These are phyloP conservation scores for Phialocephala subalpina DNA, from an alignment of 2,329 filamentous ascomycete genomes.

Conservation along the genomic window DNA sequence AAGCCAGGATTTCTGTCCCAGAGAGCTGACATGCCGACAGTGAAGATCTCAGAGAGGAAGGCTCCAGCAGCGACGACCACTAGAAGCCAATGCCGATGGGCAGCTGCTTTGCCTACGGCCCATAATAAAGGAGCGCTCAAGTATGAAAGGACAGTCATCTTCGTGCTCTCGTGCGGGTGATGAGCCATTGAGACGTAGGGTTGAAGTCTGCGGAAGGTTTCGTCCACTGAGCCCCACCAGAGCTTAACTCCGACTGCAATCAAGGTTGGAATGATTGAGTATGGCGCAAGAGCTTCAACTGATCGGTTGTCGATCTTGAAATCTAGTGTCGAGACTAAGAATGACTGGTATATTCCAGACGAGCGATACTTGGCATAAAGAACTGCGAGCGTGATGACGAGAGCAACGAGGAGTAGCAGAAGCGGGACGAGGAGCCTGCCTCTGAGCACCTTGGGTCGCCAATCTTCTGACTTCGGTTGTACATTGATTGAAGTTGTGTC, in stretches of 20 bases:
- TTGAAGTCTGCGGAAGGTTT: slow-evolving; percentile 27
- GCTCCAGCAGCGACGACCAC: slow-evolving; percentile 21
- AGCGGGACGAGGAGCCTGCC: slow-evolving; percentile 13
- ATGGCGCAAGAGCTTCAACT: slow-evolving; percentile 24
- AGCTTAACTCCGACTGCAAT: slow-evolving; percentile 27
- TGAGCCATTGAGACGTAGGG: slow-evolving; percentile 29
- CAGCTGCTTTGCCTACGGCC: slow-evolving; percentile 22
- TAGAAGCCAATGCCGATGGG: slow-evolving; percentile 25
- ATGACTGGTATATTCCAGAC: slow-evolving; percentile 23
- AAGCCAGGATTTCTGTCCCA: slow-evolving; percentile 22
- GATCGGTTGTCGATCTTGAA: slow-evolving; percentile 8
- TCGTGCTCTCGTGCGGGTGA: neutral
- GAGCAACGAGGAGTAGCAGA: slow-evolving; percentile 11
- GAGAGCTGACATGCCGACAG: slow-evolving; percentile 31
- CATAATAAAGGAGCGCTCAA: slow-evolving; percentile 21
- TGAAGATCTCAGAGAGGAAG: slow-evolving; percentile 28
- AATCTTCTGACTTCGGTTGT: slow-evolving; percentile 7
- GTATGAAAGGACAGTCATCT: slow-evolving; percentile 21
- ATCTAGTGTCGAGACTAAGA: slow-evolving; percentile 6
- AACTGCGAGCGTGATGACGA: slow-evolving; percentile 13
- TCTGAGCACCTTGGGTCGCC: slow-evolving; percentile 22
- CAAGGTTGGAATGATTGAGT: slow-evolving; percentile 30
- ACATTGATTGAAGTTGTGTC: neutral
- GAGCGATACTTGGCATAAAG: slow-evolving; percentile 19
- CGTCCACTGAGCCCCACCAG: slow-evolving; percentile 28